phyloP scores from a whole-genome alignment of 106 monocot species.

The Acorus gramineus region DNA sequence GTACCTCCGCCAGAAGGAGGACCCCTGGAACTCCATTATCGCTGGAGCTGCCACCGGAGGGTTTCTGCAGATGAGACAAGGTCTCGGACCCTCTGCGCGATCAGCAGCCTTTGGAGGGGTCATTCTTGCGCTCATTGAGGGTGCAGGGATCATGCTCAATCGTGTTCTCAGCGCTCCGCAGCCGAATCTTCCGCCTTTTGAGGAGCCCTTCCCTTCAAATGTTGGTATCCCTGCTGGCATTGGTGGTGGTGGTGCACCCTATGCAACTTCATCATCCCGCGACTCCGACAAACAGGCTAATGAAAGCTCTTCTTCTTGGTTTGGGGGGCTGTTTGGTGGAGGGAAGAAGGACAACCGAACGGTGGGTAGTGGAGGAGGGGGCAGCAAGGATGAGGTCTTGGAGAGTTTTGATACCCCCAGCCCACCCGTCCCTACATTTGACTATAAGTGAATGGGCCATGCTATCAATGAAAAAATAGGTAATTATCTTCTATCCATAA shows the following conservation, averaged over 20 bases:
- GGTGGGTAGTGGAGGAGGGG: neutral
- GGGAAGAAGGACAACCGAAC: slow-evolving; percentile 30
- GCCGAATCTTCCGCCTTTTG: slow-evolving; percentile 21
- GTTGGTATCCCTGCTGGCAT: too few relatives aligned
- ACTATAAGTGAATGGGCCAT: slow-evolving; percentile 30
- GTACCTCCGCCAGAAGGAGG: slow-evolving; percentile 87
- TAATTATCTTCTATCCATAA: too few relatives aligned
- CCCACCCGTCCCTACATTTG: slow-evolving; percentile 42
- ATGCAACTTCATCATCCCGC: slow-evolving; percentile 4
- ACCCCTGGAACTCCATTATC: slow-evolving; percentile 86
- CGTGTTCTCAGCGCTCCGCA: slow-evolving; percentile 29
- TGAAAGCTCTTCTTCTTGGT: slow-evolving; percentile 21
- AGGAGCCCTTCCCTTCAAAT: too few relatives aligned
- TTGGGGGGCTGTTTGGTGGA: slow-evolving; percentile 47
- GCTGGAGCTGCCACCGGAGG: slow-evolving; percentile 86
- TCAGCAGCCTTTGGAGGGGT: slow-evolving; percentile 49
- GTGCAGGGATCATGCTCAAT: slow-evolving; percentile 61
- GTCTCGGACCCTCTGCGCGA: slow-evolving; percentile 37
- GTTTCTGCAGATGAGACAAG: slow-evolving; percentile 69
- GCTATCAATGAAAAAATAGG: slow-evolving; percentile 12
- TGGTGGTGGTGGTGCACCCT: neutral
- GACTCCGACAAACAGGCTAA: too few relatives aligned
- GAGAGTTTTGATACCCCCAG: slow-evolving; percentile 48
- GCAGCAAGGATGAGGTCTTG: slow-evolving; percentile 31
- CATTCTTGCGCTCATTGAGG: slow-evolving; percentile 56